Conservation (phyloP, 352 stramenopile genomes). For the Phytophthora lateralis region DNA sequence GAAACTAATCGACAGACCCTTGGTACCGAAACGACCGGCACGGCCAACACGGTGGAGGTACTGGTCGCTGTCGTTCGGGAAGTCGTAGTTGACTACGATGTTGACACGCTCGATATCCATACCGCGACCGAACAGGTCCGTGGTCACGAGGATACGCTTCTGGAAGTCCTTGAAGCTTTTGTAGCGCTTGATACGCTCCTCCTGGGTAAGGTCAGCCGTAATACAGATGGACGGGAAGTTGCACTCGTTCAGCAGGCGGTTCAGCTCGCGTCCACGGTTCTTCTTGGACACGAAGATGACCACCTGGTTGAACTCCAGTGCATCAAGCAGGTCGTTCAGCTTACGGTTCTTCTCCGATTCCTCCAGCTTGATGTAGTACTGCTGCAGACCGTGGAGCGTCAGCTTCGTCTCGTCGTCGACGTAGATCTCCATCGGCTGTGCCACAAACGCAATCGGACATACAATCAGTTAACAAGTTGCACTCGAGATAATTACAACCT, state of each 20-base stretch:
- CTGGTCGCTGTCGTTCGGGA: slow-evolving; percentile 97
- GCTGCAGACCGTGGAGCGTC: slow-evolving; percentile 99
- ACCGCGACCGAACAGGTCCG: slow-evolving; percentile 99
- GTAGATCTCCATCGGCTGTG: slow-evolving; percentile 99
- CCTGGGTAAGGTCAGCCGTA: slow-evolving; percentile 97
- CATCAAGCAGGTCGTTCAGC: slow-evolving; percentile 99
- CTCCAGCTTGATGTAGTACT: slow-evolving; percentile 99
- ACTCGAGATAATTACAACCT: neutral
- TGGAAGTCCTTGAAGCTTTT: slow-evolving; percentile 99
- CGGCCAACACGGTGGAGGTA: slow-evolving; percentile 99
- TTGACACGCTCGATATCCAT: slow-evolving; percentile 99
- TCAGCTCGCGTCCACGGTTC: slow-evolving; percentile 97
- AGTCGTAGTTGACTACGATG: slow-evolving; percentile 99
- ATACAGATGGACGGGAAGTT: slow-evolving; percentile 99
- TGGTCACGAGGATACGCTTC: slow-evolving; percentile 99
- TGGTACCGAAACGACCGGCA: slow-evolving; percentile 99
- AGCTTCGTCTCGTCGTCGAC: slow-evolving; percentile 99
- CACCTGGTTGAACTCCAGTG: slow-evolving; percentile 99
- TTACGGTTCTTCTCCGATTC: slow-evolving; percentile 99
- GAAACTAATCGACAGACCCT: slow-evolving; percentile 99
- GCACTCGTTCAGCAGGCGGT: slow-evolving; percentile 98
- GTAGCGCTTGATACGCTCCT: slow-evolving; percentile 98
- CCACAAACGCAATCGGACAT: slow-evolving; percentile 6
- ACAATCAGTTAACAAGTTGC: neutral
- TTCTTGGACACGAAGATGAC: slow-evolving; percentile 99